Evolutionary conservation across 192 early-diverging fungal species (phyloP).

Genomic region (Globomyces pollinis-pini): DNA sequence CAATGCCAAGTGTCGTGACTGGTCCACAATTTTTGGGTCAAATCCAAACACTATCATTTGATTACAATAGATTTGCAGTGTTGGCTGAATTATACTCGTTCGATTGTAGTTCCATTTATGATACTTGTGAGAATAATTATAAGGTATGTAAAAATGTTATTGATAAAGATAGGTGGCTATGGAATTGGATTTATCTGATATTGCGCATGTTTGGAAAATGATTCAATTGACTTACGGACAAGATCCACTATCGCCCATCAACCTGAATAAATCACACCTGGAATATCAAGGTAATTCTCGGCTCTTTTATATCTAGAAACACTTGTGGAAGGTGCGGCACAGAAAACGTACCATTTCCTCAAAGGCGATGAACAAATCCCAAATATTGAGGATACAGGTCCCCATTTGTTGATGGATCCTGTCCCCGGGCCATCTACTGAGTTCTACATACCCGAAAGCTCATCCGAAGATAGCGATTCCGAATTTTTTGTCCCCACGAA

Average conservation of each 20-base stretch:
- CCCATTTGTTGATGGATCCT: too few relatives aligned
- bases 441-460: too few relatives aligned
- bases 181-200: slow-evolving; percentile 48
- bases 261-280: slow-evolving; percentile 14
- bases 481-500: not conserved
- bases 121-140: slow-evolving; percentile 53
- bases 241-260: slow-evolving; percentile 16
- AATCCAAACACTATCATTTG: too few relatives aligned
- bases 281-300: too few relatives aligned
- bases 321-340: too few relatives aligned
- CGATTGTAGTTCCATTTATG: slow-evolving; percentile 38
- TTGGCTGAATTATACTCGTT: slow-evolving; percentile 62
- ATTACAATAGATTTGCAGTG: slow-evolving; percentile 54
- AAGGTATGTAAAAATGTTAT: slow-evolving; percentile 45
- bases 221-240: slow-evolving; percentile 54
- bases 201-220: slow-evolving; percentile 71
- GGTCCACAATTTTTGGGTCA: too few relatives aligned
- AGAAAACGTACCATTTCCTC: too few relatives aligned
- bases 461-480: not conserved
- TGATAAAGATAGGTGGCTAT: slow-evolving; percentile 42
- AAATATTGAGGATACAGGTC: too few relatives aligned
- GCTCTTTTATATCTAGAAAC: too few relatives aligned
- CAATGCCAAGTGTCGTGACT: too few relatives aligned
- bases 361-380: too few relatives aligned
- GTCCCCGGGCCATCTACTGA: too few relatives aligned